Conservation (phyloP, 805 yeast species). For the Sugiyamaella chiloensis region DNA sequence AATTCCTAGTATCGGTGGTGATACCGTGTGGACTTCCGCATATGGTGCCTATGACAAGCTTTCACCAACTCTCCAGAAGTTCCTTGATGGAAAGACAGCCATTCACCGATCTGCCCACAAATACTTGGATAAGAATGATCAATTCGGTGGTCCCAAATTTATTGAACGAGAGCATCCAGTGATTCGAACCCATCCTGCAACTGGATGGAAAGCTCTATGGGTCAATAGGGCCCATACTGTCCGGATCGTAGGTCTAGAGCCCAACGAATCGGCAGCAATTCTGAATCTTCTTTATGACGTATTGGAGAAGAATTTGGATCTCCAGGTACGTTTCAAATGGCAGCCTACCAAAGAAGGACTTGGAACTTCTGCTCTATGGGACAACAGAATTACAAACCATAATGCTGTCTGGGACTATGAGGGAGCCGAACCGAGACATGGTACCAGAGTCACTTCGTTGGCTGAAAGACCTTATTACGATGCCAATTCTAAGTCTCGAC, state of each 20-base stretch:
- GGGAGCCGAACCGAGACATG: constrained; percentile 42
- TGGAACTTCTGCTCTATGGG: constrained; percentile 58
- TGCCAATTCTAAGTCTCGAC: constrained; percentile 15
- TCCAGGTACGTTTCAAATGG: constrained; percentile 50
- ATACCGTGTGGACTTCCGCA: constrained; percentile 53
- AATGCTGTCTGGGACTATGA: constrained; percentile 53
- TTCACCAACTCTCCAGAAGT: constrained; percentile 46
- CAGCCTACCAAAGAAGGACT: constrained; percentile 37
- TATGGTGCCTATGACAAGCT: constrained; percentile 53
- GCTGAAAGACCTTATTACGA: constrained; percentile 55
- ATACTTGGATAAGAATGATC: constrained; percentile 41
- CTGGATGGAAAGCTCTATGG: constrained; percentile 58
- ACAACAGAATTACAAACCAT: constrained; percentile 55
- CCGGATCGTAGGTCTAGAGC: constrained; percentile 51
- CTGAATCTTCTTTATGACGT: constrained; percentile 46
- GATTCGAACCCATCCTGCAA: constrained; percentile 62
- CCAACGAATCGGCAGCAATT: constrained; percentile 48
- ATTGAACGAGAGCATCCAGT: constrained; percentile 47
- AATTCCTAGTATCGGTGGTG: constrained; percentile 51
- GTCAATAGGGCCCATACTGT: constrained; percentile 51
- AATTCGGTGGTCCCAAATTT: constrained; percentile 43
- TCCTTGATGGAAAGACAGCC: constrained; percentile 45
- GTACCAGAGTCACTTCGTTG: constrained; percentile 43
- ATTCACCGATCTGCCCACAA: constrained; percentile 42
- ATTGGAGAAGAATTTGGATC: constrained; percentile 49